Base-by-base conservation (phyloP, 805 yeast species). In the Suhomyces sp. region DNA sequence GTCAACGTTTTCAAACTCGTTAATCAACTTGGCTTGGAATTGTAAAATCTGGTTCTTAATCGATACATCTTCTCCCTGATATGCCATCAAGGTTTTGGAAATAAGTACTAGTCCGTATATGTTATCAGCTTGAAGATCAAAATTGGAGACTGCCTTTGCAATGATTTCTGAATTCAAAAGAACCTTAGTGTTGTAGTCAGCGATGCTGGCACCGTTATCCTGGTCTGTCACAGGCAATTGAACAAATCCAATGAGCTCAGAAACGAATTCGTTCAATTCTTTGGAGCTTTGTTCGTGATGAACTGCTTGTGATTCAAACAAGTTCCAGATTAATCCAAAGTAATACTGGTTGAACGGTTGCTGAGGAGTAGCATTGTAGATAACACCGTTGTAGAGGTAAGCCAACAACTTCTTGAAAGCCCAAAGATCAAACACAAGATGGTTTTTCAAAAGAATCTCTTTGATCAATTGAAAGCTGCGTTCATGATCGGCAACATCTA, bases 1-100 rank as follows among this genome's bases (percentile, higher is more conserved):
- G 29, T 73, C 76, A 7, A 75, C 61, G 48, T 72, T 73, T 51
- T 75, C 77, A 45, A 74, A 68, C 54, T 71, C 68, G 50, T 69
- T 67, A 22, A 72, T 58, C 49, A 75, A 53, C 27, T 56, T 53
- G 7, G 76, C 60, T 50, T 71, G 70, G 47, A 62, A 66, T 10
- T 69, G 61, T 44, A 67, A 54, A 27, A 69, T 54, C 52, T 65
- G 50, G 24, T 57, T 67, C 36, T 60, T 55, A 1, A 54, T 35
- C 7, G 54, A 24, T 2, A 27, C n/a, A 23, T 54, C 56, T 4
- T 52, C 49, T 1, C 48, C 53, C 13, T 51, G 49, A 50, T 57
- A 62, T 2, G 53, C 50, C 54, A 64, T 57, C 41, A 72, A 57
- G 36, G 47, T 56, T 33, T 60, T 60, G 2, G 73, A 60, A 29